A percentile compares a stretch with the other conserved stretches of the same genome.
Conservation (phyloP, 768 basidiomycete genomes). For the Paxillus involutus region DNA sequence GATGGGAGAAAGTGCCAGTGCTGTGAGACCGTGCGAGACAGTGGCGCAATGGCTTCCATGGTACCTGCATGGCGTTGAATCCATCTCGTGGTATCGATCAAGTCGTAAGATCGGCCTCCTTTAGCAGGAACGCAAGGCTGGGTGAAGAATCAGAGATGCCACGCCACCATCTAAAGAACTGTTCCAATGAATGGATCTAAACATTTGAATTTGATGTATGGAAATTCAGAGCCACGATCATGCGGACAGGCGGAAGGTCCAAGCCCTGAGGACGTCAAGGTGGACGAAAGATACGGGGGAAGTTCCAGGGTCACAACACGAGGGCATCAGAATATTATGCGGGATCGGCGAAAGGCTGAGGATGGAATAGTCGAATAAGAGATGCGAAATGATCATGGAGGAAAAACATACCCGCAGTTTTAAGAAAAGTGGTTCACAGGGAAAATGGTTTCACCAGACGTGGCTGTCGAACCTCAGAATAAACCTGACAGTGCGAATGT, state of each 20-base stretch:
- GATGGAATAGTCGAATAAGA: background rate
- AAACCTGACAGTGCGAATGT: background rate
- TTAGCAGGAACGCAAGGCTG: background rate
- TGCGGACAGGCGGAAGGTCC: background rate
- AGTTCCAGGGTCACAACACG: background rate
- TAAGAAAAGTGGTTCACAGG: background rate
- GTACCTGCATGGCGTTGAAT: background rate
- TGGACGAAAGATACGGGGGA: background rate
- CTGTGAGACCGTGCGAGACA: background rate
- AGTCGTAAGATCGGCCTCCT: background rate
- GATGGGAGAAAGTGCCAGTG: background rate
- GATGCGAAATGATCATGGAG: constrained; percentile 1
- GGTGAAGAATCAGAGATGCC: background rate
- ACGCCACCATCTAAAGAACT: background rate
- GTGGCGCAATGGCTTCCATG: constrained; percentile 2
- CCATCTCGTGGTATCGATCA: constrained; percentile 11
- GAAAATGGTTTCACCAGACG: background rate
- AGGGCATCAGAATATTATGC: background rate
- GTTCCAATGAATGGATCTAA: background rate
- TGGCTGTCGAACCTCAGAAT: background rate
- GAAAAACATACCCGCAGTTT: constrained; percentile 7
- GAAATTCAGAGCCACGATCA: constrained; percentile 1
- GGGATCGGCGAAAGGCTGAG: background rate
- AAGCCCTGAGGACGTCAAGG: constrained; percentile 7
- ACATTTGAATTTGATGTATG: constrained; percentile 5